Evolutionary conservation across 306 rosid genomes (phyloP).

Genomic region (Cicer pinnatifidum): DNA sequence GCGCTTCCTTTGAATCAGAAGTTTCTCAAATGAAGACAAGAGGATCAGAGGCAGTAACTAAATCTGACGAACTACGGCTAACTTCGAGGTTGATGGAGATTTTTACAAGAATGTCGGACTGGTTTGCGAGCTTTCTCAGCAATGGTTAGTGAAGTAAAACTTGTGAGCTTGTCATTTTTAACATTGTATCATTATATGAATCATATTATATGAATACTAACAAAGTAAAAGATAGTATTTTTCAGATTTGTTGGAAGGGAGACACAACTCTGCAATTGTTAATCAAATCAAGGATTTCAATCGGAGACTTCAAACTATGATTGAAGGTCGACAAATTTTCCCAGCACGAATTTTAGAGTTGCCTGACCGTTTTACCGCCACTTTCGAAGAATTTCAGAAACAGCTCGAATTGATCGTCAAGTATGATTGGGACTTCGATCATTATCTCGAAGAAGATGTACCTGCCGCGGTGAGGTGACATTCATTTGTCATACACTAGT

Average conservation of each 20-base stretch:
- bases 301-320: slow-evolving; percentile 48
- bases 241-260: slow-evolving; percentile 43
- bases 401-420: slow-evolving; percentile 56
- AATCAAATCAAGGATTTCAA: slow-evolving; percentile 51
- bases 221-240: slow-evolving; percentile 9
- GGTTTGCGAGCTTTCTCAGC: slow-evolving; percentile 46
- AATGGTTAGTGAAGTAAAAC: slow-evolving; percentile 49
- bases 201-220: slow-evolving; percentile 23
- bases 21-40: slow-evolving; percentile 30
- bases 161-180: slow-evolving; percentile 20
- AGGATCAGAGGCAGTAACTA: slow-evolving; percentile 32
- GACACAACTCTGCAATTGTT: slow-evolving; percentile 42
- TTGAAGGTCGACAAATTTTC: slow-evolving; percentile 51
- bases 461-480: slow-evolving; percentile 89
- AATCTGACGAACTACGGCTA: slow-evolving; percentile 39
- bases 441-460: slow-evolving; percentile 83
- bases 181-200: slow-evolving; percentile 32
- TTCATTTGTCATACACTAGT: slow-evolving; percentile 40
- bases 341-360: slow-evolving; percentile 53
- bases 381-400: slow-evolving; percentile 61
- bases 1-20: slow-evolving; percentile 43
- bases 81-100: slow-evolving; percentile 41
- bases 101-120: slow-evolving; percentile 46
- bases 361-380: slow-evolving; percentile 56
- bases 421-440: slow-evolving; percentile 88